Evolutionary conservation across 176 grass and related monocot genomes (phyloP), one percentile per base, ranked within the genome.

Genomic region (barley (Hordeum vulgare)): DNA sequence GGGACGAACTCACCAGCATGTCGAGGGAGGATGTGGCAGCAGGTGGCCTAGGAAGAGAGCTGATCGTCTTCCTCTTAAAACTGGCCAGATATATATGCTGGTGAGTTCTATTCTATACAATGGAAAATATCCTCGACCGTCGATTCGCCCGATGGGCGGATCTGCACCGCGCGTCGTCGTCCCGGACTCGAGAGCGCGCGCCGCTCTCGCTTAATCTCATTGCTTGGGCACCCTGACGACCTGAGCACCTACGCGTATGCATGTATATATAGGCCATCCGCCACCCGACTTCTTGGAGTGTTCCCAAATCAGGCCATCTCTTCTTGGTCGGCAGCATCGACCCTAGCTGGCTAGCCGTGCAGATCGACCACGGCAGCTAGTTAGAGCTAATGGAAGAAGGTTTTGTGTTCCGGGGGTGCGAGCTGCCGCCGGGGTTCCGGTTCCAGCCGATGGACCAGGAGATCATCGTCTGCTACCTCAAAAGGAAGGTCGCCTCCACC

Each of bases 401-500:
- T 4, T 11, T 68, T 10, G 49, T 76, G 86, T 88, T 88, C 13
- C 74, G 73, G 6, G 76, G 76, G 4, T 77, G 31, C 31, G 87
- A 95, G 89, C 85, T 98, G 61, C 96, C 93, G 21, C 92, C 96
- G 42, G 96, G 96, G 24, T 98, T 95, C 73, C 87, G 96, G 3
- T 98, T 98, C 87, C 96, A 98, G 80, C 96, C 96, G 37, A 98
- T 93, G 18, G 96, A 98, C 56, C 90, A 98, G 83, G 96, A 98
- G 90, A 85, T 90, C 65, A 86, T 90, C 74, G 26, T 83, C 64
- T 72, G 27, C 66, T 90, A 90, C 83, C 79, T 90, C 31, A 74
- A 41, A 66, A 86, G 74, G 34, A 90, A 86, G 79, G 69, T 66
- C 18, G 58, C 83, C 14, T 80, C 61, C n/a, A 20, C 83, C 7